Percentiles rank a stretch among this genome's conserved stretches.
These are phyloP conservation scores for Monascus ruber DNA, from an alignment of 2,329 filamentous ascomycete genomes.

Conservation along the genomic window DNA sequence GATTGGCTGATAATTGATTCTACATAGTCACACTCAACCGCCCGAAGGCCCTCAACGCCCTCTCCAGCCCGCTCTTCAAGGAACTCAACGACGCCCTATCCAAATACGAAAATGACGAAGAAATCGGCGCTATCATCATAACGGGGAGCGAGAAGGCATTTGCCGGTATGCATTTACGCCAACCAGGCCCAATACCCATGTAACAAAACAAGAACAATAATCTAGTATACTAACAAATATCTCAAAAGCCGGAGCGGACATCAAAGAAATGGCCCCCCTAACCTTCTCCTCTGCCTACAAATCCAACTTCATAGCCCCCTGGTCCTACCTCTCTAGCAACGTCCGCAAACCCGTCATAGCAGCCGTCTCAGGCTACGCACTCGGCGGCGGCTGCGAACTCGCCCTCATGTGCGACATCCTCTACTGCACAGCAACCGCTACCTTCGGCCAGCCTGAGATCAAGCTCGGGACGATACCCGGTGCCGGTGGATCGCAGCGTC, in stretches of 20 bases:
- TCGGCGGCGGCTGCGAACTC: constrained; percentile 91
- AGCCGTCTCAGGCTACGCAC: constrained; percentile 85
- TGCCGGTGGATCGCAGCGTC: constrained; percentile 77
- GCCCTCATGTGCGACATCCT: constrained; percentile 96
- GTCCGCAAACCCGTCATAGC: constrained; percentile 92
- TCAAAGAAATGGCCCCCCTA: constrained; percentile 95
- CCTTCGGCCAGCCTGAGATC: constrained; percentile 95
- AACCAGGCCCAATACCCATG: neutral
- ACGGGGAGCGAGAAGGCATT: constrained; percentile 87
- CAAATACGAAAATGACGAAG: constrained; percentile 57
- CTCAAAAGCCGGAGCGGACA: constrained; percentile 70
- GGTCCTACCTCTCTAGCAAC: constrained; percentile 72
- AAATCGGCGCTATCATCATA: constrained; percentile 66
- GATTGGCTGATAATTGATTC: neutral
- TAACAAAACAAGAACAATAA: neutral
- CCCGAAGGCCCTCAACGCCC: constrained; percentile 88
- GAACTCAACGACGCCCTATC: constrained; percentile 75
- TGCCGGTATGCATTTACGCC: constrained; percentile 39
- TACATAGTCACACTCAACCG: constrained; percentile 75
- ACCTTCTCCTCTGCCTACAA: constrained; percentile 83
- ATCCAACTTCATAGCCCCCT: constrained; percentile 85
- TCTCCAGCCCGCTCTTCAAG: constrained; percentile 78
- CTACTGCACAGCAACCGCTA: constrained; percentile 75
- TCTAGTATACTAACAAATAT: neutral
- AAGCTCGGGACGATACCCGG: constrained; percentile 89